Base-by-base conservation (phyloP, 306 rosid genomes). In the Lathyrus sativus region DNA sequence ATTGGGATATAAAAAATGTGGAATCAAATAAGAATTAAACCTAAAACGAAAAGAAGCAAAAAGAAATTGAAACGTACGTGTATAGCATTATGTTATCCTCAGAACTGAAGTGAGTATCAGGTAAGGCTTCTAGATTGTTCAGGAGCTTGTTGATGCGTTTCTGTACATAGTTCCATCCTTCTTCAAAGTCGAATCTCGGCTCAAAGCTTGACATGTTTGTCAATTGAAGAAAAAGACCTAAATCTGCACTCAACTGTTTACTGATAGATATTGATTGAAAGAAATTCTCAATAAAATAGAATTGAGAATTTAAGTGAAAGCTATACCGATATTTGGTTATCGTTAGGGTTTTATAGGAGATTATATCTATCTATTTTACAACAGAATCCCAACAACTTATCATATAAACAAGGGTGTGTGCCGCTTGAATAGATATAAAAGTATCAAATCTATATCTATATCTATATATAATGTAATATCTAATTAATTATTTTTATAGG, bases 91-190 rank as follows among this genome's bases (percentile, higher is more conserved):
- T 2, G 22, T n/a, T 14, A 48, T 48, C 54, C 8, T 48, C 24
- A 15, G 54, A 15, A 4, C 9, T 48, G 54, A 48, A 7, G 10
- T 48, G 54, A 48, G 11, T 9, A 3, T 7, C 54, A 7, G 10
- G 54, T 2, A 48, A 15, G 11, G 11, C 54, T 48, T 48, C 54
- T 15, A 48, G 22, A 48, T 6, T 48, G 4, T 14, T 0, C 22
- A 11, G 78, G 73, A 86, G 82, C 65, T 86, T 86, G 1, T 56
- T 48, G 19, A 48, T 8, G 3, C 24, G 24, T 8, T 48, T 7
- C 18, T 14, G 24, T 3, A 48, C 5, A 48, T n/a, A 2, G 15
- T 2, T 10, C 24, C 54, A 48, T 15, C 54, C 54, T 48, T 15
- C 22, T 6, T 48, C 54, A 15, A 48, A 48, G 10, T 17, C n/a